These are phyloP conservation scores for Fagus crenata DNA, from an alignment of 306 rosid species.

Conservation along the genomic window DNA sequence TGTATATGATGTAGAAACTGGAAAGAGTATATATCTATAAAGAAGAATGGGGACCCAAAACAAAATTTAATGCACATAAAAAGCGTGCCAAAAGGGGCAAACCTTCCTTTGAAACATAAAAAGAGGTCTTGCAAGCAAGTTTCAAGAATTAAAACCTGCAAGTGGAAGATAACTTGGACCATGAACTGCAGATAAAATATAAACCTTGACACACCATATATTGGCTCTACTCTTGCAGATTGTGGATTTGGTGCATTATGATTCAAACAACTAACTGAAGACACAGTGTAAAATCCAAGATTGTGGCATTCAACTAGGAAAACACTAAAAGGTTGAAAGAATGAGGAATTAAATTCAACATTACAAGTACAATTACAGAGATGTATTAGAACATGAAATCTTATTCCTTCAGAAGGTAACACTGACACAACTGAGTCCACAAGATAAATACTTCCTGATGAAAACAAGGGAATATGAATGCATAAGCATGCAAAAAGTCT, in stretches of 20 bases:
- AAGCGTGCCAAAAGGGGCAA: background rate
- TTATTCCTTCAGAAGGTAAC: conserved; percentile 43
- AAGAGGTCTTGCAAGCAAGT: background rate
- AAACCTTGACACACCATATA: background rate
- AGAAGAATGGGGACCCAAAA: background rate
- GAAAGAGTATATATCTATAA: no score
- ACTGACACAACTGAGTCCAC: conserved; percentile 39
- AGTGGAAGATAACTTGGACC: background rate
- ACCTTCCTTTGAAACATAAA: background rate
- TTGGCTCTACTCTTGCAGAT: background rate
- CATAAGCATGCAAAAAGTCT: conserved; percentile 44
- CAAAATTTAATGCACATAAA: background rate
- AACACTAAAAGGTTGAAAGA: background rate
- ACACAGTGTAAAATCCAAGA: background rate
- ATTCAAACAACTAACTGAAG: background rate
- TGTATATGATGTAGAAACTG: no score
- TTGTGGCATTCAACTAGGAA: no score
- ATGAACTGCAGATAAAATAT: background rate
- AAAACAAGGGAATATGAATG: conserved; percentile 34
- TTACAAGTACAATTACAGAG: conserved; percentile 8
- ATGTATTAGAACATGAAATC: conserved; percentile 22
- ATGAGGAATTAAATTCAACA: conserved; percentile 9
- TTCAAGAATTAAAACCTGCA: background rate
- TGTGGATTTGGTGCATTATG: background rate
- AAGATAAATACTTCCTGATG: conserved; percentile 34